These are phyloP conservation scores for Metschnikowia lunata DNA, from an alignment of 805 yeast species.

Conservation along the genomic window DNA sequence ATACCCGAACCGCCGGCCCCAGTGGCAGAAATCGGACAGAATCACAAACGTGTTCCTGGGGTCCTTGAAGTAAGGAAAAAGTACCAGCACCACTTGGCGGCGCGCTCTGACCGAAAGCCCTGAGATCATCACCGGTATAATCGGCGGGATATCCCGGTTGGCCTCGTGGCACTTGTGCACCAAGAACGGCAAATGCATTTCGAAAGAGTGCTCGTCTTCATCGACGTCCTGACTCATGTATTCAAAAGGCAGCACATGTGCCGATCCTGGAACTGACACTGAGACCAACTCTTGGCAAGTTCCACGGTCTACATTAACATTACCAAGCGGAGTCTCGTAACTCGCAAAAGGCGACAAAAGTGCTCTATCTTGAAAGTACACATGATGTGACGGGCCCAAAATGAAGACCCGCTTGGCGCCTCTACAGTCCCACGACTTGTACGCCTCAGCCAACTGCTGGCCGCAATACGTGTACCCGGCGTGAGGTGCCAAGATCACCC, in stretches of 20 bases:
- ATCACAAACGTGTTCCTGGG: constrained; percentile 65
- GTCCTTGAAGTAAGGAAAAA: constrained; percentile 52
- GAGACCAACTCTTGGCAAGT: constrained; percentile 33
- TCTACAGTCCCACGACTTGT: constrained; percentile 60
- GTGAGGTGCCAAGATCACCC: constrained; percentile 51
- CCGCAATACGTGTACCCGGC: constrained; percentile 92
- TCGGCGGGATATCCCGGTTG: constrained; percentile 34
- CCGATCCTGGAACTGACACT: not conserved
- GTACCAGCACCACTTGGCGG: constrained; percentile 39
- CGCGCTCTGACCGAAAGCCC: constrained; percentile 47
- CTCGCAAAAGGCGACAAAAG: constrained; percentile 46
- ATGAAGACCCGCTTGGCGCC: constrained; percentile 63
- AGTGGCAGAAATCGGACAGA: constrained; percentile 92
- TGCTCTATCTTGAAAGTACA: constrained; percentile 63
- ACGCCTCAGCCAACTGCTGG: constrained; percentile 69
- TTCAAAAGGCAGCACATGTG: constrained; percentile 39
- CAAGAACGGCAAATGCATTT: constrained; percentile 86
- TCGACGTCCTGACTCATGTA: constrained; percentile 60
- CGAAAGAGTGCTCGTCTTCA: constrained; percentile 86
- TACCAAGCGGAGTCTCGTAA: constrained; percentile 83
- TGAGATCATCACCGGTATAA: constrained; percentile 81
- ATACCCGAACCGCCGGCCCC: constrained; percentile 55
- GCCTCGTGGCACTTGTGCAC: constrained; percentile 42
- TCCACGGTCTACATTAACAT: constrained; percentile 59
- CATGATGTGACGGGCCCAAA: constrained; percentile 91